A percentile compares a stretch with the other conserved stretches of the same genome.
phyloP scores from a whole-genome alignment of 2,329 filamentous ascomycete species.

The Apiospora kogelbergensis region DNA sequence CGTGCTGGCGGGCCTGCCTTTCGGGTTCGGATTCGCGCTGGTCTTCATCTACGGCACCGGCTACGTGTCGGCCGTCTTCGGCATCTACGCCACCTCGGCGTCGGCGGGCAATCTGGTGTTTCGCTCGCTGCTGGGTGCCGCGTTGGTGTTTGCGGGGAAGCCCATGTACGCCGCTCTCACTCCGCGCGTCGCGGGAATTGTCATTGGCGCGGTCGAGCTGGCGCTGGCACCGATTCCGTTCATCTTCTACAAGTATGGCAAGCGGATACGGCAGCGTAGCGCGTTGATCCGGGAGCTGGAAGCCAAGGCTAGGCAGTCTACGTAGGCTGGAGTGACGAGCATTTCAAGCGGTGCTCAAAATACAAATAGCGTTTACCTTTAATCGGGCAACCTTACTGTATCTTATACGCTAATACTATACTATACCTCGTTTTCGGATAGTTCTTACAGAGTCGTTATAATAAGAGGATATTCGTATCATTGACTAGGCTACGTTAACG shows the following conservation, averaged over 20 bases:
- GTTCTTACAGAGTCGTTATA: too few species aligned
- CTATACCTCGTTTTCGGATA: too few species aligned
- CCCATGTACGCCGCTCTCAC: slow-evolving; percentile 58
- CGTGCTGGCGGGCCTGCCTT: slow-evolving; percentile 61
- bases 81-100: slow-evolving; percentile 63
- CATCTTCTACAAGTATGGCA: slow-evolving; percentile 51
- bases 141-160: slow-evolving; percentile 59
- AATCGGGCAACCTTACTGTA: too few species aligned
- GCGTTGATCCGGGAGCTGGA: slow-evolving; percentile 25
- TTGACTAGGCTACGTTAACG: too few species aligned
- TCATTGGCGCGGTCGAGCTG: slow-evolving; percentile 59
- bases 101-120: slow-evolving; percentile 64
- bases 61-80: slow-evolving; percentile 64
- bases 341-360: too few species aligned
- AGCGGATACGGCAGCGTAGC: slow-evolving; percentile 22
- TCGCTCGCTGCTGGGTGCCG: slow-evolving; percentile 56
- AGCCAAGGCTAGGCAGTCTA: slow-evolving; percentile 16
- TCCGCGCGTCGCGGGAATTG: slow-evolving; percentile 60
- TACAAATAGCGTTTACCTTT: too few species aligned
- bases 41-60: slow-evolving; percentile 67
- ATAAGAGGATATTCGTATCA: too few species aligned
- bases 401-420: too few species aligned
- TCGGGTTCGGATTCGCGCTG: slow-evolving; percentile 60
- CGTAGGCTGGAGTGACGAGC: neutral
- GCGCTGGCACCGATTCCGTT: slow-evolving; percentile 62